Percentiles rank a stretch among this genome's conserved stretches.
phyloP scores from a whole-genome alignment of 768 basidiomycete genomes.

The Lentinula sp. region DNA sequence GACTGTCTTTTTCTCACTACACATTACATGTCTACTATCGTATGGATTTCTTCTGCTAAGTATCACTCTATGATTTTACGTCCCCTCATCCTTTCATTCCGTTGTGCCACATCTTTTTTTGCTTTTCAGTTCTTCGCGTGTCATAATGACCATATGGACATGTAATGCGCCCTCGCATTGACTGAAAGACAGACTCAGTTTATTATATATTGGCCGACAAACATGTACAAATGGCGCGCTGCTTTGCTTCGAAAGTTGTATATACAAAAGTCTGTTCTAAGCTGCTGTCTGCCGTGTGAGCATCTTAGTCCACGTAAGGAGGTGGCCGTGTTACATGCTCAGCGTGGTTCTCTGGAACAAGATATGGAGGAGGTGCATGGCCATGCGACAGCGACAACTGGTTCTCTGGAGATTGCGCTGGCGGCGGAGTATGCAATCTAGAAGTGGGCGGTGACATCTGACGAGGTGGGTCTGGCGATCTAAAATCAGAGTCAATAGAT shows the following conservation, averaged over 20 bases:
- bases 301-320: slow-evolving; percentile 51
- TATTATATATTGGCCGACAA: background rate
- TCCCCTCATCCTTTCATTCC: background rate
- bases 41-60: background rate
- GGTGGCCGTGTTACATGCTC: slow-evolving; percentile 48
- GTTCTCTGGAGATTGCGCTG: slow-evolving; percentile 26
- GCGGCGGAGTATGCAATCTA: slow-evolving; percentile 22
- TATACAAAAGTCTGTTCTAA: background rate
- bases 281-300: background rate
- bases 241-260: too few relatives aligned
- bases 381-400: slow-evolving; percentile 37
- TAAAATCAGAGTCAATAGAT: slow-evolving; percentile 78
- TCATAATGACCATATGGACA: slow-evolving; percentile 9
- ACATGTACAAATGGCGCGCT: too few relatives aligned
- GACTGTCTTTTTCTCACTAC: slow-evolving; percentile 9
- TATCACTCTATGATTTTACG: background rate
- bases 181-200: background rate
- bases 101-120: slow-evolving; percentile 3
- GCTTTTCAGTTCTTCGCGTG: slow-evolving; percentile 4
- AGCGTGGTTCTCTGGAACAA: slow-evolving; percentile 46
- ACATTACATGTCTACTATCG: slow-evolving; percentile 8
- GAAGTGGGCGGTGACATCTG: slow-evolving; percentile 23
- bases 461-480: slow-evolving; percentile 35
- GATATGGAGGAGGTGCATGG: slow-evolving; percentile 77
- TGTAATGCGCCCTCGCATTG: background rate